phyloP scores from a whole-genome alignment of 2,329 filamentous ascomycete species.

The Colletotrichum tanaceti region DNA sequence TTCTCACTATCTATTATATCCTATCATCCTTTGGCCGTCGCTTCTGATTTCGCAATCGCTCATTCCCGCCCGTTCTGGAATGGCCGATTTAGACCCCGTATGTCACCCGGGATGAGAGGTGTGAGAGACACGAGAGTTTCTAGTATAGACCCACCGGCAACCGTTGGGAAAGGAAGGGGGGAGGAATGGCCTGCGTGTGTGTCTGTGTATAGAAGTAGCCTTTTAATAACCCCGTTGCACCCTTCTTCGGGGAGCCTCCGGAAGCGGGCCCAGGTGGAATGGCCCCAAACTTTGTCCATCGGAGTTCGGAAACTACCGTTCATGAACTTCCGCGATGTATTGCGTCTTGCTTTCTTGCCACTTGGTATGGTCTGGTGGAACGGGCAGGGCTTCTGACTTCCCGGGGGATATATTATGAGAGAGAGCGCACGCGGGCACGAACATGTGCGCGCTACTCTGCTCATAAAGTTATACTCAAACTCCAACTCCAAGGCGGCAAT shows the following conservation, averaged over 20 bases:
- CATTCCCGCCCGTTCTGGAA: background rate
- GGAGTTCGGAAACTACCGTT: background rate
- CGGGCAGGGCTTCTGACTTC: background rate
- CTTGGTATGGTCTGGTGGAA: background rate
- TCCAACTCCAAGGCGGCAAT: background rate
- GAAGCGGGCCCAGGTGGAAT: background rate
- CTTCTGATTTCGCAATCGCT: background rate
- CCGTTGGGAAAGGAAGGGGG: too few relatives aligned
- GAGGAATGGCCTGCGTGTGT: background rate
- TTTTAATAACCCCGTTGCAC: background rate
- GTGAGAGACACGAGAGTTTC: background rate
- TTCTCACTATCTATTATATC: too few relatives aligned
- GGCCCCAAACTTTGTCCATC: background rate
- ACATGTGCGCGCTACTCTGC: too few relatives aligned
- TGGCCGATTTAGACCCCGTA: slow-evolving; percentile 4
- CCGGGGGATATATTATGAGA: too few relatives aligned
- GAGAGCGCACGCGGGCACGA: background rate
- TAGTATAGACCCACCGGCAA: background rate
- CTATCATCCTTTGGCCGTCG: too few relatives aligned
- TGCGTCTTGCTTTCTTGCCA: background rate
- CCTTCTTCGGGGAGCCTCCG: background rate
- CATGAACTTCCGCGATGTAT: background rate
- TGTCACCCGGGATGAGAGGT: background rate
- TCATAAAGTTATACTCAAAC: too few relatives aligned
- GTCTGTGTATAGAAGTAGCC: slow-evolving; percentile 4